Percentiles rank a stretch among this genome's conserved stretches.
Evolutionary conservation across 1,284 basidiomycete genomes (phyloP).

Genomic region (Ganoderma leucocontextum): DNA sequence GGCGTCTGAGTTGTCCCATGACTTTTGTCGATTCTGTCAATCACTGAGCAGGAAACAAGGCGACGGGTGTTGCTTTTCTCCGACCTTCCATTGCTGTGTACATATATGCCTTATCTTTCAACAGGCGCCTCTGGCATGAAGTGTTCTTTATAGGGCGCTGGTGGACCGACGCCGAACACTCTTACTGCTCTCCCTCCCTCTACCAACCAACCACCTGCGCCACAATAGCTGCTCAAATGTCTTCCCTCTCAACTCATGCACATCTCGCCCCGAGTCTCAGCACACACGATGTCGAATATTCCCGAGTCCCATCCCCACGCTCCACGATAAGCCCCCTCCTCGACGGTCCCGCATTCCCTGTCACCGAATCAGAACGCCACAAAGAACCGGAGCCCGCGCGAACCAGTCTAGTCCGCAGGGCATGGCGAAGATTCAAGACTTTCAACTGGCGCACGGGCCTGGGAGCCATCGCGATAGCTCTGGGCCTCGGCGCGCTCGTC

Average conservation of each 20-base stretch:
- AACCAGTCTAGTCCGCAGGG: not conserved
- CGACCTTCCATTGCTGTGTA: not conserved
- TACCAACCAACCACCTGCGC: not conserved
- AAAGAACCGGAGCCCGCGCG: not conserved
- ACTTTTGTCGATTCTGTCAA: not conserved
- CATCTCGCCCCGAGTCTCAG: not conserved
- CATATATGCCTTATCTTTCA: not conserved
- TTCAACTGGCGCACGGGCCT: not conserved
- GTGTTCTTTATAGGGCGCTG: not conserved
- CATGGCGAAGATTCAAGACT: not conserved
- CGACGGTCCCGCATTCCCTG: not conserved
- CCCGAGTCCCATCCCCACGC: not conserved
- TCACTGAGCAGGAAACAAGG: not conserved
- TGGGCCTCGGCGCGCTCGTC: not conserved
- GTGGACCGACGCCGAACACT: not conserved
- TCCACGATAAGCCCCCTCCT: not conserved
- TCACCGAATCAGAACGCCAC: not conserved
- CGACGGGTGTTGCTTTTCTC: not conserved
- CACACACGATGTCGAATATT: not conserved
- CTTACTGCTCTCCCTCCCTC: not conserved
- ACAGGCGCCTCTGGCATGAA: not conserved
- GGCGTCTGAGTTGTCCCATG: too few species aligned
- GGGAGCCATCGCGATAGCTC: not conserved
- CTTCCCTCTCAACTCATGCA: not conserved
- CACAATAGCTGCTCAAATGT: not conserved